Evolutionary conservation across 345 rosid genomes (phyloP).

Genomic region (Syzygium oleosum): DNA sequence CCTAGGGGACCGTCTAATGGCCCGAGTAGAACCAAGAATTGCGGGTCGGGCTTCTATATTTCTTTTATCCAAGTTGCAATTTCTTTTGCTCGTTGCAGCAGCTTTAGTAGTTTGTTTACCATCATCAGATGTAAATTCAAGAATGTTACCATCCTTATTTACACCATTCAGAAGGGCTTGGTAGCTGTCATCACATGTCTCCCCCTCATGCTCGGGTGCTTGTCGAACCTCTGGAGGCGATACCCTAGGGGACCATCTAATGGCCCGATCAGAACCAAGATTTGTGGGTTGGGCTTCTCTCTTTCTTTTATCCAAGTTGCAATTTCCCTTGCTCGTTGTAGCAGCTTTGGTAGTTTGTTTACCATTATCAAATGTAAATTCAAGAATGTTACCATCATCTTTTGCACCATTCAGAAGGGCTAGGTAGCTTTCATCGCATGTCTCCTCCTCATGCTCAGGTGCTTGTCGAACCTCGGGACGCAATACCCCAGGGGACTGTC

Average conservation of each 20-base stretch:
- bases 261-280: background rate
- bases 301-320: background rate
- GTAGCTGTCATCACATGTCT: slow-evolving; percentile 18
- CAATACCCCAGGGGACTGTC: background rate
- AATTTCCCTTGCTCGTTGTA: background rate
- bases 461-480: background rate
- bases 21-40: slow-evolving; percentile 1
- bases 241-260: background rate
- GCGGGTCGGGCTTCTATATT: background rate
- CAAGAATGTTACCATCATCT: slow-evolving; percentile 1
- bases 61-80: background rate
- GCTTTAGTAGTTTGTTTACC: slow-evolving; percentile 7
- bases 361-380: slow-evolving; percentile 11
- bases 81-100: slow-evolving; percentile 4
- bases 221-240: background rate
- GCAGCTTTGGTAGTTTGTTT: slow-evolving; percentile 4
- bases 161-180: slow-evolving; percentile 1
- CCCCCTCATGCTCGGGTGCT: background rate
- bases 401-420: slow-evolving; percentile 5
- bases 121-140: slow-evolving; percentile 5
- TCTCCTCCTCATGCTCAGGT: background rate
- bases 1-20: background rate
- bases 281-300: slow-evolving; percentile 1
- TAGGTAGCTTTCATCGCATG: slow-evolving; percentile 17
- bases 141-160: slow-evolving; percentile 1